A percentile compares a stretch with the other conserved stretches of the same genome.
phyloP scores from a whole-genome alignment of 73 alveolate species.

The Breviolum minutum region DNA sequence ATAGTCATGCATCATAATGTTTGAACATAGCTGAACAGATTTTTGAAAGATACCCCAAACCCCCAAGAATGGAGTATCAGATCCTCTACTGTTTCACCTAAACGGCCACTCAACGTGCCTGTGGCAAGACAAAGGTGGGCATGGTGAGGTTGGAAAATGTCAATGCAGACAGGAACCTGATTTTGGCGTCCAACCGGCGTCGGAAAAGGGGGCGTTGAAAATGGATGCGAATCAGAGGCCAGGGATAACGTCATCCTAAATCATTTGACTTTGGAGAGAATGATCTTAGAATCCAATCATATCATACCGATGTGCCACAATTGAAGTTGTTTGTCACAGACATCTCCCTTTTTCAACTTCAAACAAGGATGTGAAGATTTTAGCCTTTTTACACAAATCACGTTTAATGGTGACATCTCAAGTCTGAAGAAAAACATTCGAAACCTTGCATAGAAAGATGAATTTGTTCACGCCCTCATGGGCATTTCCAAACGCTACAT shows the following conservation, averaged over 20 bases:
- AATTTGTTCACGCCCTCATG: neutral
- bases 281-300: no score
- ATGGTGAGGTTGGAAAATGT: conserved; percentile 90
- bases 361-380: neutral
- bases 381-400: no score
- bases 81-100: no score
- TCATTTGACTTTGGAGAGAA: neutral
- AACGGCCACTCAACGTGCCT: neutral
- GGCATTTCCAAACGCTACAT: neutral
- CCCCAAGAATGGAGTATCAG: neutral
- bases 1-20: neutral
- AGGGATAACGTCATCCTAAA: neutral
- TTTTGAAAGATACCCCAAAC: neutral
- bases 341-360: no score
- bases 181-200: no score
- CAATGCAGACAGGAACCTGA: conserved; percentile 89
- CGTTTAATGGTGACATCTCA: no score
- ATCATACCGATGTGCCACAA: no score
- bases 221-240: neutral
- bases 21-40: neutral
- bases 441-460: neutral
- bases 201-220: neutral
- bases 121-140: conserved; percentile 92
- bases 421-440: no score
- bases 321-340: no score